phyloP scores from a whole-genome alignment of 2,329 filamentous ascomycete species.

The Fragosphaeria purpurea region DNA sequence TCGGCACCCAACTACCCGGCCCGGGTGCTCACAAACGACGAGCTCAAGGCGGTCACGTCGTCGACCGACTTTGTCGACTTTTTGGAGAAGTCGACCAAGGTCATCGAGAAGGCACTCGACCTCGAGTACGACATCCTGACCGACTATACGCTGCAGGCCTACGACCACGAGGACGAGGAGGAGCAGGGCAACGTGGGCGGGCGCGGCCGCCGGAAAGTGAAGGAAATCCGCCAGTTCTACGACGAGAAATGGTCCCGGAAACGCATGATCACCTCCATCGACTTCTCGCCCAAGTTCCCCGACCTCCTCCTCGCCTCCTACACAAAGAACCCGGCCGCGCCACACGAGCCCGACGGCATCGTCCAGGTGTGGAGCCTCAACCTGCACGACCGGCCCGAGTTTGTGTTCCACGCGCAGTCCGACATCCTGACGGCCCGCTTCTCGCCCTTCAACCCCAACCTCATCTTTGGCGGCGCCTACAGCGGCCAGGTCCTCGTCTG shows the following conservation, averaged over 20 bases:
- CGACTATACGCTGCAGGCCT: constrained; percentile 78
- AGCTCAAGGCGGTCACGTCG: constrained; percentile 79
- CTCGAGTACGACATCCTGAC: constrained; percentile 94
- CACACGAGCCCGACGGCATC: constrained; percentile 85
- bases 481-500: constrained; percentile 93
- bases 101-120: constrained; percentile 90
- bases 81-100: constrained; percentile 89
- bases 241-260: constrained; percentile 96
- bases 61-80: constrained; percentile 94
- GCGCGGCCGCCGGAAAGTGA: constrained; percentile 64
- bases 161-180: constrained; percentile 70
- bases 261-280: constrained; percentile 89
- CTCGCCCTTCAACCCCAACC: constrained; percentile 94
- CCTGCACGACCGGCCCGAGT: constrained; percentile 88
- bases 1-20: constrained; percentile 57
- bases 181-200: constrained; percentile 65
- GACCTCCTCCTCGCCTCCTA: constrained; percentile 91
- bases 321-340: constrained; percentile 92
- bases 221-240: constrained; percentile 86
- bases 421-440: constrained; percentile 94
- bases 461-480: constrained; percentile 93
- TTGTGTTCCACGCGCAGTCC: constrained; percentile 91
- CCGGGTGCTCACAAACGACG: constrained; percentile 70
- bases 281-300: constrained; percentile 91
- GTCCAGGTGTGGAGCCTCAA: constrained; percentile 97